Percentiles rank a stretch among this genome's conserved stretches.
Conservation (phyloP, 1,284 basidiomycete species). For the Coniferiporia weirii region DNA sequence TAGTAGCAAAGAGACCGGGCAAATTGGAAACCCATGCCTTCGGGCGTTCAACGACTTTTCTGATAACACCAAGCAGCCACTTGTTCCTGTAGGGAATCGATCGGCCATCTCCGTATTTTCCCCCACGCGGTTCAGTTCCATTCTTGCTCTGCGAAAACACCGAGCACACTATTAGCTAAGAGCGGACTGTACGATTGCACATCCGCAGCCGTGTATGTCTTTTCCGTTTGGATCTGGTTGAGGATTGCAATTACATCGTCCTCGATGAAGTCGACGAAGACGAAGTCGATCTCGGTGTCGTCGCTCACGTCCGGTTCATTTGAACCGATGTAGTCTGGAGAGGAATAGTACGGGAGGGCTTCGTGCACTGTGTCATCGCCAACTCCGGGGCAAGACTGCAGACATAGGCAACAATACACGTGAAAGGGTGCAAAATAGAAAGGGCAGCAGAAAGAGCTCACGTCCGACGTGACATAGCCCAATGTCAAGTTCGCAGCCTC, state of each 20-base stretch:
- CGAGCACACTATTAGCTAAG: conserved; percentile 46
- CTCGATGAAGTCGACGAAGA: conserved; percentile 67
- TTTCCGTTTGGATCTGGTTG: conserved; percentile 46
- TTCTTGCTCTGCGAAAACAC: conserved; percentile 51
- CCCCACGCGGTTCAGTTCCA: conserved; percentile 38
- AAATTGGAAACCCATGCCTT: too few relatives aligned
- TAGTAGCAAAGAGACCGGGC: too few relatives aligned
- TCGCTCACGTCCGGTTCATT: conserved; percentile 41
- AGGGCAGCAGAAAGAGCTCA: conserved; percentile 30
- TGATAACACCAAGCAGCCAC: too few relatives aligned
- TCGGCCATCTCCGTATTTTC: neutral
- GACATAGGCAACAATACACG: neutral
- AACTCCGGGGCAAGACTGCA: conserved; percentile 40
- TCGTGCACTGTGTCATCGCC: conserved; percentile 65
- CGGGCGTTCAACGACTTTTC: too few relatives aligned
- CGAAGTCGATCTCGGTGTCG: conserved; percentile 53
- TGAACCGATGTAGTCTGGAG: conserved; percentile 58
- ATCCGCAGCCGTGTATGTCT: conserved; percentile 45
- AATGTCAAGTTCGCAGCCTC: conserved; percentile 1
- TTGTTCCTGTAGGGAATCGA: neutral
- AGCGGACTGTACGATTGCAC: conserved; percentile 47
- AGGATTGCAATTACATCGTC: conserved; percentile 45
- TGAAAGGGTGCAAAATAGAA: neutral
- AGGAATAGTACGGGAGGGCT: conserved; percentile 48
- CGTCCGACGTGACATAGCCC: conserved; percentile 72